phyloP scores from a whole-genome alignment of 257 asterid species.

The Gentiana macrophylla region DNA sequence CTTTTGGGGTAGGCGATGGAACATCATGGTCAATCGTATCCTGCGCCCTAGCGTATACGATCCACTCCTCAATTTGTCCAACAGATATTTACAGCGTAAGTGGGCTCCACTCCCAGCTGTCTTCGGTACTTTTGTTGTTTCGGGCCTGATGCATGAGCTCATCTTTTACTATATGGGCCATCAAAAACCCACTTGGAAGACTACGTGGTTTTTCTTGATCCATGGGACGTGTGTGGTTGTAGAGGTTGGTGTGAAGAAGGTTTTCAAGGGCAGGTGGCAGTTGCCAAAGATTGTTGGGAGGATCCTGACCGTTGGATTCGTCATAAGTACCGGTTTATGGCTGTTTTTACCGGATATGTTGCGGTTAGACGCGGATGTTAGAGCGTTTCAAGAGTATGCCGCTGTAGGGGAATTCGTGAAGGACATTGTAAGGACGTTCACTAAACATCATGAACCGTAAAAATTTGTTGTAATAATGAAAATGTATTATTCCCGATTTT shows the following conservation, averaged over 20 bases:
- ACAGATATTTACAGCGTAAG: constrained; percentile 7
- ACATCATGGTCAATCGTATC: constrained; percentile 21
- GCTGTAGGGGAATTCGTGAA: neutral
- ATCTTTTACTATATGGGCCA: constrained; percentile 32
- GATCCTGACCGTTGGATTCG: neutral
- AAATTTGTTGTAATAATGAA: too few species aligned
- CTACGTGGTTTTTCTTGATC: constrained; percentile 28
- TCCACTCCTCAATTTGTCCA: constrained; percentile 6
- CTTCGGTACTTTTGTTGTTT: constrained; percentile 20
- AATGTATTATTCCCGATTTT: too few species aligned
- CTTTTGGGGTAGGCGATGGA: constrained; percentile 31
- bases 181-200: constrained; percentile 29
- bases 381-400: neutral
- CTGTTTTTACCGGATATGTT: neutral
- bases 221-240: constrained; percentile 27
- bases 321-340: neutral
- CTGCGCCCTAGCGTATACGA: constrained; percentile 19
- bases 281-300: neutral
- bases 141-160: constrained; percentile 57
- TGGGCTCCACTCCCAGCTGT: constrained; percentile 22
- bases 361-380: neutral
- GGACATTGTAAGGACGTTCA: neutral
- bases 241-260: constrained; percentile 28
- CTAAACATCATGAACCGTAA: too few species aligned
- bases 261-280: neutral